Evolutionary conservation across 2,329 filamentous ascomycete species (phyloP).

Genomic region (Colletotrichum siamense): DNA sequence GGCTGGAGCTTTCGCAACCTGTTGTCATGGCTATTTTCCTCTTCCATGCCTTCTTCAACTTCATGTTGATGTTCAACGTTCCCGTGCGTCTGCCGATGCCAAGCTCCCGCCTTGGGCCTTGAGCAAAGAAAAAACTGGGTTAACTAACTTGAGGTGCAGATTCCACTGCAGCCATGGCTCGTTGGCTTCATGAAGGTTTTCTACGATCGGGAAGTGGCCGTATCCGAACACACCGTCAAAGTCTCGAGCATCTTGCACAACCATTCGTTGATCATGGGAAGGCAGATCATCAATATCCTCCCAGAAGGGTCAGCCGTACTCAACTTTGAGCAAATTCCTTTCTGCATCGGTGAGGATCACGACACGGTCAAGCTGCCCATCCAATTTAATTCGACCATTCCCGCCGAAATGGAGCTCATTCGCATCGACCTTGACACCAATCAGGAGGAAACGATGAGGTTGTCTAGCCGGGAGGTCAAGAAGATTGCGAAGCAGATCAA

Average conservation of each 20-base stretch:
- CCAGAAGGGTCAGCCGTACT: conserved; percentile 92
- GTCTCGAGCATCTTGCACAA: conserved; percentile 88
- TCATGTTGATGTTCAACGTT: conserved; percentile 92
- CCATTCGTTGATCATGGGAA: conserved; percentile 90
- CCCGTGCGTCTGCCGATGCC: conserved; percentile 58
- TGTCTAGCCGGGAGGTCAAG: conserved; percentile 76
- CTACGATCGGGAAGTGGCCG: conserved; percentile 90
- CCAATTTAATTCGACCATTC: conserved; percentile 91
- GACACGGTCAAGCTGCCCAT: conserved; percentile 76
- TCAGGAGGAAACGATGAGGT: conserved; percentile 78
- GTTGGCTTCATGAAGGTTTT: conserved; percentile 78
- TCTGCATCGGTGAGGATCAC: conserved; percentile 75
- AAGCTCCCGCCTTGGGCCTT: background rate
- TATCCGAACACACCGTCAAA: conserved; percentile 93
- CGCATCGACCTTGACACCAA: conserved; percentile 85
- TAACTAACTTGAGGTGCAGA: conserved; percentile 42
- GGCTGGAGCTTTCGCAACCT: conserved; percentile 88
- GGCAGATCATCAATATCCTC: conserved; percentile 96
- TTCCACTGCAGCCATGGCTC: conserved; percentile 78
- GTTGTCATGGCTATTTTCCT: conserved; percentile 75
- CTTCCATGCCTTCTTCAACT: conserved; percentile 75
- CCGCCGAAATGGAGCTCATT: conserved; percentile 86
- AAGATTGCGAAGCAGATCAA: conserved; percentile 73
- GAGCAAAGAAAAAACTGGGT: background rate
- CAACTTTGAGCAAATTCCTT: conserved; percentile 81